Evolutionary conservation across 495 filamentous ascomycete species (phyloP).

Genomic region (Diplogelasinospora grovesii): DNA sequence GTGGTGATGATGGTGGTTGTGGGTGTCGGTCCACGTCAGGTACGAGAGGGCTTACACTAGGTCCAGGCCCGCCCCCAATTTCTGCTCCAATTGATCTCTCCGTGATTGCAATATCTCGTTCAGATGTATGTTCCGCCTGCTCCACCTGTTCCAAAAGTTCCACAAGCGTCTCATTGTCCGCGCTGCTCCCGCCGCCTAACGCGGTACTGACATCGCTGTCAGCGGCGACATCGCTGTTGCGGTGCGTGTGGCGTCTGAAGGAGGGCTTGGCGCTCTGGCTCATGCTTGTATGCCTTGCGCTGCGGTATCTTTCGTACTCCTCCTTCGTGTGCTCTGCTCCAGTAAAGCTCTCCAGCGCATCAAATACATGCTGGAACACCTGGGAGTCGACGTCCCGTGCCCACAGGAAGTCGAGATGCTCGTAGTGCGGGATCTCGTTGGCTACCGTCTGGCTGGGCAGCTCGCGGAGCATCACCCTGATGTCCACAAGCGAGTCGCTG

Average conservation of each 20-base stretch:
- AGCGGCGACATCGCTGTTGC: conserved; percentile 14
- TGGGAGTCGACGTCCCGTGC: conserved; percentile 72
- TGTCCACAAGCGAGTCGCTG: conserved; percentile 91
- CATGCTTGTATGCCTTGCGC: conserved; percentile 30
- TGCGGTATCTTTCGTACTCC: conserved; percentile 42
- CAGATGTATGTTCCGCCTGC: not conserved
- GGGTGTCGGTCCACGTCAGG: too few relatives aligned
- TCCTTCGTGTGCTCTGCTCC: conserved; percentile 43
- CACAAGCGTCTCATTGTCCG: conserved; percentile 4
- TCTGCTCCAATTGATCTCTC: not conserved
- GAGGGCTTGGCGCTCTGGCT: conserved; percentile 18
- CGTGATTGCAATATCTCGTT: not conserved
- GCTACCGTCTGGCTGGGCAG: conserved; percentile 77
- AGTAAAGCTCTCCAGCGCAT: conserved; percentile 67
- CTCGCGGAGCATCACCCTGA: conserved; percentile 82
- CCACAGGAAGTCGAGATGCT: conserved; percentile 98
- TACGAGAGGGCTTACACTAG: not conserved
- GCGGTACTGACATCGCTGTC: conserved; percentile 33
- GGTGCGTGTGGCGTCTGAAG: conserved; percentile 19
- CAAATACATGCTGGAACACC: conserved; percentile 85
- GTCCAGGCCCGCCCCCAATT: not conserved
- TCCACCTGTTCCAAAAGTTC: conserved; percentile 2
- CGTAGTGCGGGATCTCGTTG: conserved; percentile 80
- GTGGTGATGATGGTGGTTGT: too few relatives aligned
- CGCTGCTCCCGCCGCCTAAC: conserved; percentile 14